Evolutionary conservation across 176 grass and related monocot genomes (phyloP).

Genomic region (Tillandsia fasciculata): DNA sequence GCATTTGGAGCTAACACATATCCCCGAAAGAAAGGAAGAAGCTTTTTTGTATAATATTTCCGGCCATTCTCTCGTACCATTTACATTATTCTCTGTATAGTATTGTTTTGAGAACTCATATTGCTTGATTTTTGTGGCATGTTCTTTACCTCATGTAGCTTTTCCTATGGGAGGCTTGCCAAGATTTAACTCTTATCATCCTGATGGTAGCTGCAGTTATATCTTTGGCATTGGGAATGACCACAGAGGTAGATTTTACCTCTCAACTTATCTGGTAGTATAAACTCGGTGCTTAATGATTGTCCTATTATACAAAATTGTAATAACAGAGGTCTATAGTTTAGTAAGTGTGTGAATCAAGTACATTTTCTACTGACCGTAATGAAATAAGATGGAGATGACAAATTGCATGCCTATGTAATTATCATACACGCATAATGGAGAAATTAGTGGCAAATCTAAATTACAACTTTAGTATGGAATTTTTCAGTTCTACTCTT

Average conservation of each 20-base stretch:
- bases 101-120: not conserved
- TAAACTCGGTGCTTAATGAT: not conserved
- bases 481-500: too few species aligned
- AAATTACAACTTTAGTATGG: too few species aligned
- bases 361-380: too few species aligned
- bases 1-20: conserved; percentile 24
- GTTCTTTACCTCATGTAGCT: conserved; percentile 37
- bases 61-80: not conserved
- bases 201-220: conserved; percentile 81
- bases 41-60: conserved; percentile 11
- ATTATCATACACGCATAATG: too few species aligned
- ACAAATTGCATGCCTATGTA: too few species aligned
- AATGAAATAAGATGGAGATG: too few species aligned
- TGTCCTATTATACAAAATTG: not conserved
- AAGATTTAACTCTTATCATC: conserved; percentile 92
- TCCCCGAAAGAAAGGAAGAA: conserved; percentile 26
- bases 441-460: too few species aligned
- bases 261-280: not conserved
- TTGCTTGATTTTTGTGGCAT: not conserved
- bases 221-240: conserved; percentile 83
- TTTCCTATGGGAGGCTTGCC: conserved; percentile 80
- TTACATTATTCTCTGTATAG: not conserved
- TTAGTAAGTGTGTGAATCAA: too few species aligned
- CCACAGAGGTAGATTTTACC: conserved; percentile 59
- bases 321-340: too few species aligned